phyloP scores from a whole-genome alignment of 1,139 yeast species.

The Saccharomycopsis phalli region DNA sequence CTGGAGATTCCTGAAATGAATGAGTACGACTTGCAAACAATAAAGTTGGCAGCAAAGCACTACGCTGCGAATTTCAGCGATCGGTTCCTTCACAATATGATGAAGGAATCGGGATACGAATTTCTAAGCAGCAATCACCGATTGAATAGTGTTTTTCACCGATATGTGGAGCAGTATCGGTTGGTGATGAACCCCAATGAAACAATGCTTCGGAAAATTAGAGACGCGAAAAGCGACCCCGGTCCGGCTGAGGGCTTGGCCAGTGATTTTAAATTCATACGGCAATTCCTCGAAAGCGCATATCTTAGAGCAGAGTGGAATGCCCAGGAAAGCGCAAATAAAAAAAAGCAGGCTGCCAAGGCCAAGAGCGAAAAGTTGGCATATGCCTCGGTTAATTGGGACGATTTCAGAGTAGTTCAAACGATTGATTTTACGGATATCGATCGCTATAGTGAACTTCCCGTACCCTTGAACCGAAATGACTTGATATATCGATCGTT shows the following conservation, averaged over 20 bases:
- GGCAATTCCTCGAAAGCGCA: constrained; percentile 39
- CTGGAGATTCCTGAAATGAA: constrained; percentile 49
- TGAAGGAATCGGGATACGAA: constrained; percentile 44
- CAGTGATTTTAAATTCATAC: constrained; percentile 23
- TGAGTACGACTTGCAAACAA: constrained; percentile 53
- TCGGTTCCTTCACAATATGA: constrained; percentile 33
- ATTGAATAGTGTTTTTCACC: constrained; percentile 42
- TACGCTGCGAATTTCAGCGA: constrained; percentile 47
- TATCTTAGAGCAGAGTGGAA: constrained; percentile 50
- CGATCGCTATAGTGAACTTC: constrained; percentile 54
- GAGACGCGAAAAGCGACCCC: constrained; percentile 21
- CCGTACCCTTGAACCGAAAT: constrained; percentile 50
- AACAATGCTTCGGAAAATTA: not conserved
- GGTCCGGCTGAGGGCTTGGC: constrained; percentile 21
- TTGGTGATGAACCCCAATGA: constrained; percentile 26
- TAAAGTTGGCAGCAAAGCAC: constrained; percentile 66
- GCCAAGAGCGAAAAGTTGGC: constrained; percentile 37
- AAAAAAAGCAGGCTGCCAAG: constrained; percentile 27
- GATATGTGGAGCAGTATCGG: constrained; percentile 50
- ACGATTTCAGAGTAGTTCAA: constrained; percentile 65
- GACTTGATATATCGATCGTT: constrained; percentile 57
- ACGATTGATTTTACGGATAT: constrained; percentile 58
- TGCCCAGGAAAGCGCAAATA: constrained; percentile 32
- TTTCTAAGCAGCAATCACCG: constrained; percentile 60
- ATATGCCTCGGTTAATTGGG: constrained; percentile 83